Conservation (phyloP, 495 filamentous ascomycete species). For the Monascus purpureus region DNA sequence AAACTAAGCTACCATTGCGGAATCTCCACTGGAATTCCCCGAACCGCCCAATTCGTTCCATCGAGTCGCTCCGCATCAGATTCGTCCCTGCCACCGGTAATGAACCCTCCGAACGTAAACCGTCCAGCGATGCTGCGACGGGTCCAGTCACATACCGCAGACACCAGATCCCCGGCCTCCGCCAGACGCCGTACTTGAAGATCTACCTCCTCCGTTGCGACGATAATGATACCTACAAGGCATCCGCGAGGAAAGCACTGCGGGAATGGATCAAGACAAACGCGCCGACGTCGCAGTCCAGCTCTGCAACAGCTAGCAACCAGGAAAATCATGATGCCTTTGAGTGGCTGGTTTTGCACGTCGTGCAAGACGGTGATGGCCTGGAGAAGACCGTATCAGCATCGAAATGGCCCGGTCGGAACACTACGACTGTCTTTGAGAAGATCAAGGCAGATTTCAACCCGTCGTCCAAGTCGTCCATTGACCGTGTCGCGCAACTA, state of each 20-base stretch:
- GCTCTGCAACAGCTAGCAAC: constrained; percentile 27
- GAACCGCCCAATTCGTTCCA: constrained; percentile 76
- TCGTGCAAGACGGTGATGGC: constrained; percentile 46
- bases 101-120: constrained; percentile 18
- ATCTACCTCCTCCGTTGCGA: constrained; percentile 79
- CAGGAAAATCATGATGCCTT: constrained; percentile 87
- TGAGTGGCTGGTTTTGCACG: constrained; percentile 91
- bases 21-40: constrained; percentile 97
- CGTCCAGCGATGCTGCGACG: constrained; percentile 19
- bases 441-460: constrained; percentile 91
- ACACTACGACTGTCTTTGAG: constrained; percentile 70
- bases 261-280: constrained; percentile 84
- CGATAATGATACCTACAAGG: constrained; percentile 88
- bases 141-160: constrained; percentile 46
- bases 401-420: constrained; percentile 59
- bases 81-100: constrained; percentile 43
- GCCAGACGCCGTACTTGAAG: constrained; percentile 90
- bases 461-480: constrained; percentile 56
- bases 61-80: constrained; percentile 81
- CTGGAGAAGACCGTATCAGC: constrained; percentile 64
- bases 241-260: constrained; percentile 56
- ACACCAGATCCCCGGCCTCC: constrained; percentile 89
- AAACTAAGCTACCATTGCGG: constrained; percentile 69
- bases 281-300: constrained; percentile 34
- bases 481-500: constrained; percentile 77